Evolutionary conservation across 805 yeast species (phyloP).

Genomic region (Sugiyamaella valdiviana): DNA sequence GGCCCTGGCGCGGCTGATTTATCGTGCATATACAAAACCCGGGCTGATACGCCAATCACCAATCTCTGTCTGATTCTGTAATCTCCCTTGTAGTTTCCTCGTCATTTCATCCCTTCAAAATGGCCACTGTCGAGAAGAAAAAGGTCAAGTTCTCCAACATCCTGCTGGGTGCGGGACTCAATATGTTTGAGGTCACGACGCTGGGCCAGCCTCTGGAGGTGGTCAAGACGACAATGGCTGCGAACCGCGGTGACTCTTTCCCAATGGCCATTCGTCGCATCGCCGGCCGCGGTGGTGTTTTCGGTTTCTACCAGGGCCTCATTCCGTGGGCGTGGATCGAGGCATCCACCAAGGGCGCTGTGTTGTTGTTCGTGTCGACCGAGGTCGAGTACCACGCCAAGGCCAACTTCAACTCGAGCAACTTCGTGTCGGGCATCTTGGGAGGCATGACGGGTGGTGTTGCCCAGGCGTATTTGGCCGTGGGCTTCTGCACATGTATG

Average conservation of each 20-base stretch:
- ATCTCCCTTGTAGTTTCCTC: no score
- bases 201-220: conserved; percentile 97
- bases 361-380: conserved; percentile 81
- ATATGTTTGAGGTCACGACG: conserved; percentile 87
- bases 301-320: conserved; percentile 94
- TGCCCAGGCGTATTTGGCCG: conserved; percentile 89
- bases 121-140: conserved; percentile 56
- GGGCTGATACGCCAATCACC: no score
- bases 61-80: no score
- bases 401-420: conserved; percentile 46
- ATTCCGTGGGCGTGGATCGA: conserved; percentile 99
- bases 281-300: conserved; percentile 88
- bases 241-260: conserved; percentile 71
- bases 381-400: conserved; percentile 81
- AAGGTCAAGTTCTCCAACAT: conserved; percentile 85
- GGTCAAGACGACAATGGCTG: conserved; percentile 96
- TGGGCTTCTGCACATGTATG: conserved; percentile 99
- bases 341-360: conserved; percentile 99
- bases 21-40: background rate
- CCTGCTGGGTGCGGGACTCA: conserved; percentile 86
- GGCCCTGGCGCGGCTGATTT: background rate
- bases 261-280: conserved; percentile 64
- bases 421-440: conserved; percentile 81
- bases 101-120: no score
- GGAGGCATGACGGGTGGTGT: conserved; percentile 97